Base-by-base conservation (phyloP, 495 filamentous ascomycete genomes). In the Polyplosphaeria fusca region DNA sequence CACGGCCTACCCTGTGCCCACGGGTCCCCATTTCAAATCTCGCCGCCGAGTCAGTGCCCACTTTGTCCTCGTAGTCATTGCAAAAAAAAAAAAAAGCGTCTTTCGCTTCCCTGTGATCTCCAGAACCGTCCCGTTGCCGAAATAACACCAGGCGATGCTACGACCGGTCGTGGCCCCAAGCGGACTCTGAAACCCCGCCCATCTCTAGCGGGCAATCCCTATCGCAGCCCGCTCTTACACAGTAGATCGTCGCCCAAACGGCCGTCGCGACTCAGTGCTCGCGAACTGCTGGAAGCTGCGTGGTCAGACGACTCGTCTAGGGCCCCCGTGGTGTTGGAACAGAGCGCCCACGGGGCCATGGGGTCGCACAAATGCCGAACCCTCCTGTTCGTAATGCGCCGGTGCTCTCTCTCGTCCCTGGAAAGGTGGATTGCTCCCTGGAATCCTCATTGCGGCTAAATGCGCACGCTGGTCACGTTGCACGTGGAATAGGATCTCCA, bases 401-500 rank as follows among this genome's bases (percentile, higher is more conserved):
- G n/a, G n/a, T n/a, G n/a, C 30, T 35, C 7, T 35, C 30, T 18
- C 27, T 12, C 47, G 47, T 50, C n/a, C n/a, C 47, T 50, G 12
- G 47, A 23, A 35, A 42, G 5, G 39, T 42, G 39, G 39, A 42
- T 12, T 7, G 7, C 14, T 42, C 19, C 19, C 16, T 23, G 52
- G 52, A 46, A 47, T 55, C 7, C 9, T 23, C 13, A 25, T 39
- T 12, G 26, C 55, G 47, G 55, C 23, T 52, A 52, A 59, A 59
- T 45, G 40, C 23, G 25, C 30, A 35, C 30, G 30, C 14, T 35
- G 30, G 30, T 25, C 22, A 26, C 20, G 11, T 35, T 41, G 55
- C 55, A 59, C 55, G 55, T 60, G 56, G 56, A 52, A 22, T 22
- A n/a, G 20, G 56, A 60, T 60, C 56, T 23, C 30, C 55, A 27